Conservation (phyloP, 2,329 filamentous ascomycete genomes). For the Arthrobotrys megalospora region DNA sequence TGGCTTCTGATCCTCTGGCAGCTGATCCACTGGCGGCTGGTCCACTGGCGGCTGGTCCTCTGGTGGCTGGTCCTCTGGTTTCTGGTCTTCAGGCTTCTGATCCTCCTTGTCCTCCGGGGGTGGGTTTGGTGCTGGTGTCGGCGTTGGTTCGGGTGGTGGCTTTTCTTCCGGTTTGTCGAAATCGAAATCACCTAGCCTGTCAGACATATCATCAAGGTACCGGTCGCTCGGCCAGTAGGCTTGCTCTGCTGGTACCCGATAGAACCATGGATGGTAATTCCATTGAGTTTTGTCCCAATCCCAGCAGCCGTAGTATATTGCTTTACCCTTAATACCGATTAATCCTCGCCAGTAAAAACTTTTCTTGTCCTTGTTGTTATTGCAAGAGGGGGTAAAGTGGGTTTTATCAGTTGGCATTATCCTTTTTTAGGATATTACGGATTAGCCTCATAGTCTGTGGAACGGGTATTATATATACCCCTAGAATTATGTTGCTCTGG, state of each 20-base stretch:
- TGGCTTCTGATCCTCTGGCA: not conserved
- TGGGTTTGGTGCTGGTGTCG: too few species aligned
- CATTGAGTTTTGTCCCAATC: not conserved
- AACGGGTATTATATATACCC: too few species aligned
- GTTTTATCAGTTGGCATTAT: not conserved
- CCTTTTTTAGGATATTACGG: not conserved
- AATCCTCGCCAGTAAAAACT: slow-evolving; percentile 21
- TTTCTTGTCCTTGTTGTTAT: not conserved
- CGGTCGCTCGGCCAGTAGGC: not conserved
- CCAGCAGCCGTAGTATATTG: slow-evolving; percentile 24
- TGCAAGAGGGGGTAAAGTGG: slow-evolving; percentile 1
- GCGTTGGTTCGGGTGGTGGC: too few species aligned
- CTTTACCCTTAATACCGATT: not conserved
- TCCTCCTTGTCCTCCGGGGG: not conserved
- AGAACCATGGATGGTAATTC: slow-evolving; percentile 41
- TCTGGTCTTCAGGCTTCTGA: not conserved
- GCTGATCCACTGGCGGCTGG: too few species aligned
- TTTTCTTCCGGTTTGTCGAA: slow-evolving; percentile 8
- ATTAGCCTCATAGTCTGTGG: not conserved
- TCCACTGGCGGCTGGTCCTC: too few species aligned
- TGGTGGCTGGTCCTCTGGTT: too few species aligned
- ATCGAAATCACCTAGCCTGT: slow-evolving; percentile 1
- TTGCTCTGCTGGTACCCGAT: not conserved
- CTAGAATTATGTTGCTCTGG: too few species aligned
- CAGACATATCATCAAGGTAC: not conserved